These are phyloP conservation scores for Eremochloa ophiuroides DNA, from an alignment of 176 grass and related monocot species.

Conservation along the genomic window DNA sequence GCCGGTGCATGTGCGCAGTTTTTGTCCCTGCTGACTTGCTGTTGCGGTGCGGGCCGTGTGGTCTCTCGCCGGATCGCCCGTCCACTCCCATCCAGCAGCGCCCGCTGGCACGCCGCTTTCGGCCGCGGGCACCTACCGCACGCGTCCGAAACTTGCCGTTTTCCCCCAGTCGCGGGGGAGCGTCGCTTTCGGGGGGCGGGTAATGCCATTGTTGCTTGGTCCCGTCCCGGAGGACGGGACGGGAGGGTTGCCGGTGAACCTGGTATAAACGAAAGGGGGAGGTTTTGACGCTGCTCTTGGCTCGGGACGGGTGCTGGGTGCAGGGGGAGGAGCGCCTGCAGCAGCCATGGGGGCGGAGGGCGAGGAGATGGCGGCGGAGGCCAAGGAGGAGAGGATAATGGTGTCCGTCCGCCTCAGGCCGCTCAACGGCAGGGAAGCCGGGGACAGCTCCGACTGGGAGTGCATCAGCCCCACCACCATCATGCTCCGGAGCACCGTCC, in stretches of 20 bases:
- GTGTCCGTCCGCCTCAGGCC: conserved; percentile 86
- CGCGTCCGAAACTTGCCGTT: conserved; percentile 7
- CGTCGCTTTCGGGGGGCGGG: conserved; percentile 14
- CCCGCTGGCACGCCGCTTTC: conserved; percentile 29
- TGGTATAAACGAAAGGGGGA: background rate
- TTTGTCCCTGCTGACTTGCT: background rate
- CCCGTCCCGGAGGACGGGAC: background rate
- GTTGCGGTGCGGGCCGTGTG: background rate
- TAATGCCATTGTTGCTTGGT: conserved; percentile 29
- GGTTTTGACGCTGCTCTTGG: conserved; percentile 23
- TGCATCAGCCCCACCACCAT: conserved; percentile 74
- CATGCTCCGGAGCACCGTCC: conserved; percentile 67
- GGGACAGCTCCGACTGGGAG: conserved; percentile 81
- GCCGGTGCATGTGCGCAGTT: conserved; percentile 23
- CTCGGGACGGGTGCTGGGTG: conserved; percentile 10
- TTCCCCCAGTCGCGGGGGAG: background rate
- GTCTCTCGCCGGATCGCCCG: conserved; percentile 34
- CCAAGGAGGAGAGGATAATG: conserved; percentile 71
- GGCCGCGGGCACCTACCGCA: conserved; percentile 36
- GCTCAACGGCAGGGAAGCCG: conserved; percentile 62
- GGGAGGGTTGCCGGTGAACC: background rate
- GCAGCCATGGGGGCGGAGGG: conserved; percentile 29
- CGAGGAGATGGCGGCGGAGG: conserved; percentile 37
- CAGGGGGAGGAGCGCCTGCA: background rate
- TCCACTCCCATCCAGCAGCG: conserved; percentile 4